phyloP scores from a whole-genome alignment of 257 asterid species.

The Petunia secreta region DNA sequence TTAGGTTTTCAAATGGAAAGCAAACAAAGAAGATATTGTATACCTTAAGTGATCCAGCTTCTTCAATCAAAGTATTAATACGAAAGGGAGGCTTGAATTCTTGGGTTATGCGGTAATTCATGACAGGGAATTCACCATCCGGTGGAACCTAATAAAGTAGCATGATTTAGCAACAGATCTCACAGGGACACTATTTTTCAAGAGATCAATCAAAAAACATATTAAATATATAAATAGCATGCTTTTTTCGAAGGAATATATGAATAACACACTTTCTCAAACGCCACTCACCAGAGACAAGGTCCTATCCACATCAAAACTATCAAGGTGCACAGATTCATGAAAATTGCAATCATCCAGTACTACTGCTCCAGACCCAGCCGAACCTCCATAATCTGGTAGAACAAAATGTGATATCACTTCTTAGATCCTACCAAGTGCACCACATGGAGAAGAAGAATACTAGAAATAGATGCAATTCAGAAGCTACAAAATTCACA shows the following conservation, averaged over 20 bases:
- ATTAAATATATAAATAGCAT: conserved; percentile 18
- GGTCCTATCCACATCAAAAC: conserved; percentile 92
- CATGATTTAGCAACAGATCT: conserved; percentile 29
- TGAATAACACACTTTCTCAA: conserved; percentile 20
- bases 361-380: conserved; percentile 85
- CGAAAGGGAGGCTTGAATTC: conserved; percentile 99
- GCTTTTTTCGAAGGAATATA: conserved; percentile 22
- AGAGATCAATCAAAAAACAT: conserved; percentile 26
- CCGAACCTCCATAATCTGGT: conserved; percentile 86
- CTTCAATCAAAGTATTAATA: conserved; percentile 86
- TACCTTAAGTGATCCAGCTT: conserved; percentile 93
- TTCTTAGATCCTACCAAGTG: conserved; percentile 15
- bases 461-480: background rate
- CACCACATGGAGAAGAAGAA: conserved; percentile 18
- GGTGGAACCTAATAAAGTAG: conserved; percentile 76
- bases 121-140: conserved; percentile 99
- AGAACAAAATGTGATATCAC: background rate
- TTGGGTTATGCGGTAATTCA: conserved; percentile 98
- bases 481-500: conserved; percentile 1
- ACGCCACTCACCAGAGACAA: conserved; percentile 70
- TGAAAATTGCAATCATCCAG: conserved; percentile 99
- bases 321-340: conserved; percentile 96
- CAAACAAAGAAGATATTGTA: conserved; percentile 1
- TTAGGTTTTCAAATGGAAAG: background rate
- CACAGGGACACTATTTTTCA: conserved; percentile 16